Base-by-base conservation (phyloP, 2,329 filamentous ascomycete species). In the Leptodontidium sp. region DNA sequence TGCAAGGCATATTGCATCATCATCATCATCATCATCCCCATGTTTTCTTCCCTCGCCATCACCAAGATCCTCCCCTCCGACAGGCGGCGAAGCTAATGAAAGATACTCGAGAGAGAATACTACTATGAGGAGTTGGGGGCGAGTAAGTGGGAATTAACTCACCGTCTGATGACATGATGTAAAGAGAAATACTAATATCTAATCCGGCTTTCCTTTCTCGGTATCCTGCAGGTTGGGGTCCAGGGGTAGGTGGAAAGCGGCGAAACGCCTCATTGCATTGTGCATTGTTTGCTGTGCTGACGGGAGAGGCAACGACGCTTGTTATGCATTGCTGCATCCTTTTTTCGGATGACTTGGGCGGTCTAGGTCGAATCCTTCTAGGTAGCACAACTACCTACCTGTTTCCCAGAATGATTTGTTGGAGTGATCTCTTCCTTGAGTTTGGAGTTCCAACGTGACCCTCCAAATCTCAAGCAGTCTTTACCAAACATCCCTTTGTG, bases 1-100 rank as follows among this genome's bases (percentile, higher is more conserved):
- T 61, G 57, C 57, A 61, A 47, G 40, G 38, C 57, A 61, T 61
- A 38, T 61, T 61, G 57, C 57, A 47, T 43, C 29, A 32, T 32
- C 21, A 21, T 21, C 21, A 21, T 21, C 21, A 21, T 21, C 29
- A 32, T 32, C 29, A 32, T 32, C 29, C 29, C 29, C 29, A 32
- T 32, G 6, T 32, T 32, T 32, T 6, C 29, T 32, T 32, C 40
- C 57, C 24, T 61, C 21, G 29, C 57, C 38, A 21, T 38, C 38
- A 21, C 57, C 57, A 47, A 61, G 57, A 55, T n/a, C 26, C 29
- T 11, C 38, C 11, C 26, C 38, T 29, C 35, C 38, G 6, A 43
- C 24, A 26, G 38, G 43, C 57, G 43, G 38, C 29, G 29, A 61
- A 61, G 21, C 45, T 29, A 4, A 61, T 61, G n/a, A 38, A 45